Evolutionary conservation across 495 filamentous ascomycete species (phyloP), one percentile per base, ranked within the genome.

Genomic region (Hypoxylon trugodes): DNA sequence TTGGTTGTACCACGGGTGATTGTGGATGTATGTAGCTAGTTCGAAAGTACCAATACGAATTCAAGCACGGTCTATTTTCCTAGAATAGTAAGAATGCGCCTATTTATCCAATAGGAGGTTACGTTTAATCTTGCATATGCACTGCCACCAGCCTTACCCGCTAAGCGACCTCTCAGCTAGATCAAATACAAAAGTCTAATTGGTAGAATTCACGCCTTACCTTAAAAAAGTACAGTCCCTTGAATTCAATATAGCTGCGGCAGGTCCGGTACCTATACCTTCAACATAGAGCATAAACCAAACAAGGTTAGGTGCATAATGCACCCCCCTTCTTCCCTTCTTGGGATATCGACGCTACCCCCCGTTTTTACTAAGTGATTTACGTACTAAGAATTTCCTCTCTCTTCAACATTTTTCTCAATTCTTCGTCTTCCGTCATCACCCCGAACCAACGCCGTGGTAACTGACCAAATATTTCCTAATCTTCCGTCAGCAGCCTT

Each of bases 401-500:
- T 7, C 43, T 28, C 43, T 3, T 46, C 8, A 46, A 16, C 21
- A 24, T 46, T 10, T 30, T 26, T 19, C 41, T 19, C 21, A 45
- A 13, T 25, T 45, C 41, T n/a, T 10, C 28, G 10, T 4, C 10
- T 30, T 4, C 28, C 4, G 4, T 30, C 28, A 10, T 13, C 15
- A 28, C 30, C 6, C 19, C 5, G 49, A 40, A 26, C 47, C 6
- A 40, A 18, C 35, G 6, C 35, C 32, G 47, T 36, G 26, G 46
- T 16, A 25, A n/a, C 4, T 19, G 46, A 33, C 12, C 7, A 3
- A 24, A 38, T 25, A 8, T 33, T 28, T 16, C 22, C 26, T 6
- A 30, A 65, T 65, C 62, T 49, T 56, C 18, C 63, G 56, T 66
- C 63, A 66, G 63, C 63, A 42, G 46, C 43, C 49, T 53, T 36